Percentiles rank a stretch among this genome's conserved stretches.
These are phyloP conservation scores for Kandelia obovata DNA, from an alignment of 345 rosid species.

Conservation along the genomic window DNA sequence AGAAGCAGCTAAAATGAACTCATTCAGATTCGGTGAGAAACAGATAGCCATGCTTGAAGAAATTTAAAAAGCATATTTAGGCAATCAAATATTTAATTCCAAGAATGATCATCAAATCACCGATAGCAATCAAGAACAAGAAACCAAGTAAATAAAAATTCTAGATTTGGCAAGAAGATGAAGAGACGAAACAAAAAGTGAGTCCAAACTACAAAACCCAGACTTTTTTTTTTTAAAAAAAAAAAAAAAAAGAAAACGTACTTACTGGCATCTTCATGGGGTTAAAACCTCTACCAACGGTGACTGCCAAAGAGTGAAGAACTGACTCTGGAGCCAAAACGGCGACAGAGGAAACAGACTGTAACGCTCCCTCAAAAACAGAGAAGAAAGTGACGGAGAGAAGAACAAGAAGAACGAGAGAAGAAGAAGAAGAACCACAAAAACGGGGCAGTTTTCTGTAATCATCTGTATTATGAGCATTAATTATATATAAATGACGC, in stretches of 20 bases:
- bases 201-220: constrained; percentile 17
- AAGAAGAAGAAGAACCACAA: constrained; percentile 27
- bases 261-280: constrained; percentile 98
- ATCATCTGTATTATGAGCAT: constrained; percentile 47
- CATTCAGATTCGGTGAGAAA: neutral
- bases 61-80: neutral
- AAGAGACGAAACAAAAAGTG: constrained; percentile 1
- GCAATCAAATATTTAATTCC: neutral
- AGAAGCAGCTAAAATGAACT: constrained; percentile 2
- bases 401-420: neutral
- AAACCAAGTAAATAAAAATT: constrained; percentile 13
- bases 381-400: constrained; percentile 7
- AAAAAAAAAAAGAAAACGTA: constrained; percentile 51
- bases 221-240: neutral
- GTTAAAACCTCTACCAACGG: constrained; percentile 36
- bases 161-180: constrained; percentile 22
- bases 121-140: constrained; percentile 17
- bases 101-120: constrained; percentile 3
- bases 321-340: neutral
- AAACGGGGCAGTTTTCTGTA: constrained; percentile 36
- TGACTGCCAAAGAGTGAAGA: constrained; percentile 6
- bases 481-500: constrained; percentile 57
- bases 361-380: constrained; percentile 9
- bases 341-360: constrained; percentile 12
- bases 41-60: constrained; percentile 3